Percentiles rank a stretch among this genome's conserved stretches.
phyloP scores from a whole-genome alignment of 2,329 filamentous ascomycete species.

The Curvularia hawaiiensis region DNA sequence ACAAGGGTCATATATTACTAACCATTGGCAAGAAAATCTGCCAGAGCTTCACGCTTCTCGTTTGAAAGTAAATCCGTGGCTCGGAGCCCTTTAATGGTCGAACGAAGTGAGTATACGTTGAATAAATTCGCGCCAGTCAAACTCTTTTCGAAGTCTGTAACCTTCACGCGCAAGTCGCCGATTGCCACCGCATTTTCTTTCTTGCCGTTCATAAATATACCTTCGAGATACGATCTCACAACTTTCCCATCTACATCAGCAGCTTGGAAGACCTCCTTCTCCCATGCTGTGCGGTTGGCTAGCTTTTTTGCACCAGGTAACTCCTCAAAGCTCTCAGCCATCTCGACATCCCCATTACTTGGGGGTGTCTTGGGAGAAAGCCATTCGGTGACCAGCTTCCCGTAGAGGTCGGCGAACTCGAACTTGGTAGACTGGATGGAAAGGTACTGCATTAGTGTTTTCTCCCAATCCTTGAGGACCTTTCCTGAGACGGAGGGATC shows the following conservation, averaged over 20 bases:
- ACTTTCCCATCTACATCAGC: constrained; percentile 28
- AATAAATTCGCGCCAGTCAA: constrained; percentile 39
- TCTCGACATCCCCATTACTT: constrained; percentile 30
- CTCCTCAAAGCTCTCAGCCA: constrained; percentile 40
- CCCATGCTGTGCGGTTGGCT: constrained; percentile 37
- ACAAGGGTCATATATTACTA: neutral
- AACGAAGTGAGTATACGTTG: constrained; percentile 41
- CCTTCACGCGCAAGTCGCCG: constrained; percentile 22
- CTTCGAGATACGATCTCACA: constrained; percentile 31
- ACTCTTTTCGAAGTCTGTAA: constrained; percentile 29
- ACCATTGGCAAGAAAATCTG: constrained; percentile 40
- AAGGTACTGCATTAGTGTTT: constrained; percentile 37
- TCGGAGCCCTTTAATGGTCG: constrained; percentile 52
- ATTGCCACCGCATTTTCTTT: constrained; percentile 25
- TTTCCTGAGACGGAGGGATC: constrained; percentile 44
- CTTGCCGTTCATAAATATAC: constrained; percentile 28
- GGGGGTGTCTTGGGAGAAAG: constrained; percentile 34
- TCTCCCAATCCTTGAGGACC: constrained; percentile 42
- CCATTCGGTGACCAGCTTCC: constrained; percentile 46
- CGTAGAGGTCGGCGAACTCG: constrained; percentile 44
- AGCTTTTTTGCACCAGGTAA: constrained; percentile 38
- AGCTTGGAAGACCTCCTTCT: constrained; percentile 40
- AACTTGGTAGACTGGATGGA: constrained; percentile 45
- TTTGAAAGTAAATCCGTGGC: constrained; percentile 53
- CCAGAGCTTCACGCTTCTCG: constrained; percentile 42